A percentile compares a stretch with the other conserved stretches of the same genome.
Evolutionary conservation across 169 alveolate genomes (phyloP).

Genomic region (Plasmodium vivax): DNA sequence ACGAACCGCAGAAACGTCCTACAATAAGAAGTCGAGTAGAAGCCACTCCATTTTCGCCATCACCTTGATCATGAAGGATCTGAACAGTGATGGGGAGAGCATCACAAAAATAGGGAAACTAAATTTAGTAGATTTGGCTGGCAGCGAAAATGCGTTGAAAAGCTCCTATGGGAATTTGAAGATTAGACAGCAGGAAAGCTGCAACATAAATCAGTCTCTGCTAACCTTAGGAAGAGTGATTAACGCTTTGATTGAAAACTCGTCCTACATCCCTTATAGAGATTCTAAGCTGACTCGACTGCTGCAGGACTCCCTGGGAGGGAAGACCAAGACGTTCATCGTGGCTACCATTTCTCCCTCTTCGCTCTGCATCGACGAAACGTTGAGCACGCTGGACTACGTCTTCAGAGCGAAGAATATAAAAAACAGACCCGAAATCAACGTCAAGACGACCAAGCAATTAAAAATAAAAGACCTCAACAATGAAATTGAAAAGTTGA

Average conservation of each 20-base stretch:
- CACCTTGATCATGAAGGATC: slow-evolving; percentile 89
- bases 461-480: slow-evolving; percentile 82
- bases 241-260: slow-evolving; percentile 90
- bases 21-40: slow-evolving; percentile 91
- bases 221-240: slow-evolving; percentile 93
- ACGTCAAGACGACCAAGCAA: slow-evolving; percentile 91
- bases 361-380: slow-evolving; percentile 92
- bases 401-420: slow-evolving; percentile 94
- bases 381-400: slow-evolving; percentile 91
- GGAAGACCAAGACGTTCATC: slow-evolving; percentile 95
- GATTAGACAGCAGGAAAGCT: slow-evolving; percentile 92
- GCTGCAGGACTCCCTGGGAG: slow-evolving; percentile 96
- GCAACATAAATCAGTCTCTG: slow-evolving; percentile 91
- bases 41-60: slow-evolving; percentile 92
- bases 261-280: slow-evolving; percentile 95
- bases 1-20: slow-evolving; percentile 90
- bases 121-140: slow-evolving; percentile 97
- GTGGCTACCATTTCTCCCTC: slow-evolving; percentile 95
- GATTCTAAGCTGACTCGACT: slow-evolving; percentile 96
- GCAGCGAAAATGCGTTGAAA: slow-evolving; percentile 92
- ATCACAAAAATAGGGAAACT: slow-evolving; percentile 90
- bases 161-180: slow-evolving; percentile 91
- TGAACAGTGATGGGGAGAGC: slow-evolving; percentile 88
- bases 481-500: slow-evolving; percentile 81
- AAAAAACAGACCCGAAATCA: slow-evolving; percentile 92